Conservation (phyloP, 2,329 filamentous ascomycete species). For the Akanthomyces dipterigenus region DNA sequence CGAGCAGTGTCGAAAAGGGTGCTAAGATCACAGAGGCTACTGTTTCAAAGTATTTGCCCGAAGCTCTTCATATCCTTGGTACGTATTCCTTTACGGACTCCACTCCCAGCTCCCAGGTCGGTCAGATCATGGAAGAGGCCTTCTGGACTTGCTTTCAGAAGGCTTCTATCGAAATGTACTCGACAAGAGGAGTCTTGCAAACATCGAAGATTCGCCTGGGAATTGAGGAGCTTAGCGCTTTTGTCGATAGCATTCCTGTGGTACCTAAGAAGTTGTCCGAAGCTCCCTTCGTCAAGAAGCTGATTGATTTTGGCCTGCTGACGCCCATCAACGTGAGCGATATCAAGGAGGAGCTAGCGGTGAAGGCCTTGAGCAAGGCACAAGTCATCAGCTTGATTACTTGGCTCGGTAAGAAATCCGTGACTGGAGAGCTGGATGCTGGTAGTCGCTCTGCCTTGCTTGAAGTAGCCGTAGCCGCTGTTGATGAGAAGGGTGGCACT, state of each 20-base stretch:
- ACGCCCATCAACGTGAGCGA: slow-evolving; percentile 81
- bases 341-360: slow-evolving; percentile 74
- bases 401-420: slow-evolving; percentile 72
- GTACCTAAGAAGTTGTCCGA: slow-evolving; percentile 70
- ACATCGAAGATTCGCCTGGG: slow-evolving; percentile 75
- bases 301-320: slow-evolving; percentile 81
- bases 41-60: slow-evolving; percentile 62
- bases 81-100: slow-evolving; percentile 88
- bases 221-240: slow-evolving; percentile 58
- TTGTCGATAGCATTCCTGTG: slow-evolving; percentile 83
- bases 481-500: slow-evolving; percentile 52
- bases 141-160: slow-evolving; percentile 91
- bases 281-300: slow-evolving; percentile 68
- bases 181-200: slow-evolving; percentile 78
- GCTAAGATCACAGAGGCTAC: slow-evolving; percentile 54
- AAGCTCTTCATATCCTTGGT: slow-evolving; percentile 75
- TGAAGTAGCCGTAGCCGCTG: slow-evolving; percentile 69
- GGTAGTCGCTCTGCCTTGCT: slow-evolving; percentile 63
- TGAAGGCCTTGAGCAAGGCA: slow-evolving; percentile 68
- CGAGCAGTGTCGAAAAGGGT: slow-evolving; percentile 36
- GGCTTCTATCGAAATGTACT: slow-evolving; percentile 79
- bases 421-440: slow-evolving; percentile 64
- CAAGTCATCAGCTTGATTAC: slow-evolving; percentile 78
- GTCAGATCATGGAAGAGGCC: slow-evolving; percentile 82
- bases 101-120: slow-evolving; percentile 77